These are phyloP conservation scores for Candida chauliodis DNA, from an alignment of 805 yeast genomes.

Conservation along the genomic window DNA sequence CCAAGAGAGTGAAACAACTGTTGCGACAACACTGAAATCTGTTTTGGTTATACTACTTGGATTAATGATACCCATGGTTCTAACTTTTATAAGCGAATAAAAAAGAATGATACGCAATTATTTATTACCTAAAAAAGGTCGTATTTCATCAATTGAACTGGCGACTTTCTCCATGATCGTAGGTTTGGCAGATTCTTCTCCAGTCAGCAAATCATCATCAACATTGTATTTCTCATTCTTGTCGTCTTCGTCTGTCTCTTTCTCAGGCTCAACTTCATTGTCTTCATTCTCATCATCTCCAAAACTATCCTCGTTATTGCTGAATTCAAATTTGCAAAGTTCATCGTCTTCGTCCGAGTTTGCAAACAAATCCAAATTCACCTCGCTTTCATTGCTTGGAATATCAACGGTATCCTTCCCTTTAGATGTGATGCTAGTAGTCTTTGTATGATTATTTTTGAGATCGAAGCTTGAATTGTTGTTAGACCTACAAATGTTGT, in stretches of 20 bases:
- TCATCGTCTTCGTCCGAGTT: conserved; percentile 13
- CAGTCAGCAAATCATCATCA: conserved; percentile 1
- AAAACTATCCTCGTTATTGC: conserved; percentile 7
- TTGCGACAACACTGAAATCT: conserved; percentile 12
- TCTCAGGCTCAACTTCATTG: conserved; percentile 2
- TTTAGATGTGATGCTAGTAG: background rate
- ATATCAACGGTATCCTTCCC: background rate
- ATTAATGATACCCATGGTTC: conserved; percentile 22
- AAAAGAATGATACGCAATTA: conserved; percentile 1
- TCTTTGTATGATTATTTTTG: background rate
- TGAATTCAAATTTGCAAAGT: conserved; percentile 10
- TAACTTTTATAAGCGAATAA: conserved; percentile 21
- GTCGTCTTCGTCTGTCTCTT: background rate
- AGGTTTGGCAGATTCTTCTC: conserved; percentile 5
- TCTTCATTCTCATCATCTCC: conserved; percentile 6
- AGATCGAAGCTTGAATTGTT: conserved; percentile 15
- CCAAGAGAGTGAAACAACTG: conserved; percentile 1
- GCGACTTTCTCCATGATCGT: conserved; percentile 1
- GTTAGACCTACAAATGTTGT: conserved; percentile 17
- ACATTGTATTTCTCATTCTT: background rate
- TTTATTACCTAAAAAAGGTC: conserved; percentile 2
- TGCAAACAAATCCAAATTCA: conserved; percentile 8
- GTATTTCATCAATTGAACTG: conserved; percentile 4
- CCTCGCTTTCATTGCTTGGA: conserved; percentile 3
- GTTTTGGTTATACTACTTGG: conserved; percentile 18